Base-by-base conservation (phyloP, 2,329 filamentous ascomycete genomes). In the Colletotrichum phormii region DNA sequence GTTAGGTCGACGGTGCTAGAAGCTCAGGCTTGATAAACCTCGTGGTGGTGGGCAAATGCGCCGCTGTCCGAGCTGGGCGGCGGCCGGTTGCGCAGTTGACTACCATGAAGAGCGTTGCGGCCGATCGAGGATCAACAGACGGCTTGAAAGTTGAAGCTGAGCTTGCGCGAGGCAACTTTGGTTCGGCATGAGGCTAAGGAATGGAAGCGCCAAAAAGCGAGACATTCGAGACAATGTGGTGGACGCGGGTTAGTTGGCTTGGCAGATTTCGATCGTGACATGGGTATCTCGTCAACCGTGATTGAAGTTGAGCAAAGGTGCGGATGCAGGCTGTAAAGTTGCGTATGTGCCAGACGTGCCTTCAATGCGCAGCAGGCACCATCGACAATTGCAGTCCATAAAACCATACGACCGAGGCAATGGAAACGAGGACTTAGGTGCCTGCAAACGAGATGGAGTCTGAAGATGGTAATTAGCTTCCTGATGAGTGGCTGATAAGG, bases 191-290 rank as follows among this genome's bases (percentile, higher is more conserved):
- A 35, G 55, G 22, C 33, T 18, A 59, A 61, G 67, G 49, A 59
- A 29, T 54, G 55, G 42, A 54, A 61, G 63, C 63, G 55, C 49
- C 35, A 35, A 61, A 35, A 35, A 35, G 68, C 57, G 61, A 67
- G 68, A 67, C 68, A 71, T 61, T 18, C 42, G 7, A 49, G 18
- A 26, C 24, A 46, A 42, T 55, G 35, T 55, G 33, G 55, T 71
- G 54, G 62, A 59, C 18, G n/a, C 26, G 18, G 18, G 42, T 42
- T 42, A 31, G 67, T 46, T 57, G 63, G 13, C 63, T 67, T 67
- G 68, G 68, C 33, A 64, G 59, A 6, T 22, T 22, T 46, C 37
- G 26, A 49, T 49, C 26, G 63, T 57, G 55, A 46, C 46, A 31
- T 66, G 6, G n/a, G 29, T 12, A 35, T 29, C 58, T 67, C 61